These are phyloP conservation scores for Nothophytophthora sp. DNA, from an alignment of 352 stramenopile genomes.

Conservation along the genomic window DNA sequence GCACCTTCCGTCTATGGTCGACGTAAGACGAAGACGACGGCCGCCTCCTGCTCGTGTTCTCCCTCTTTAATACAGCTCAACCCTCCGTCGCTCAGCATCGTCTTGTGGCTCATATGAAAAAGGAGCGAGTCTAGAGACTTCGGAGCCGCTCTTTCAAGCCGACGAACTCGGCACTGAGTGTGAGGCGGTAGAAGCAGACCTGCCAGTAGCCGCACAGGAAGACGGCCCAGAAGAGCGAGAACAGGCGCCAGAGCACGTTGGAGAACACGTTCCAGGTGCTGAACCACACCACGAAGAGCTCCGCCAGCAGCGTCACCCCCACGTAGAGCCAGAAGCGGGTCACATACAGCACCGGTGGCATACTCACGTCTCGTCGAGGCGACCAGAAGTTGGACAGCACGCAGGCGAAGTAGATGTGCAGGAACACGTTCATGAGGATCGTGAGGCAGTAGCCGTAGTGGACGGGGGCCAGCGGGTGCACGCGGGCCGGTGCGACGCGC, in stretches of 20 bases:
- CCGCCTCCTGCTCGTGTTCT: conserved; percentile 3
- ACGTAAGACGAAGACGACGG: conserved; percentile 21
- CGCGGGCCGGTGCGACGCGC: conserved; percentile 56
- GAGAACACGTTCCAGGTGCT: conserved; percentile 80
- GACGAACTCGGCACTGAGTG: conserved; percentile 68
- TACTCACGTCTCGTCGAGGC: conserved; percentile 44
- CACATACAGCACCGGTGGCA: conserved; percentile 75
- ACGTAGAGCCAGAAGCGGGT: conserved; percentile 75
- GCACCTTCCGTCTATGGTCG: conserved; percentile 92
- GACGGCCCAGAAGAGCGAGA: conserved; percentile 55
- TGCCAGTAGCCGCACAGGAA: conserved; percentile 64
- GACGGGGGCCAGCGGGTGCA: conserved; percentile 72
- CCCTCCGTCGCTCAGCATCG: conserved; percentile 2
- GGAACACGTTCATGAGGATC: conserved; percentile 79
- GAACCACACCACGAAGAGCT: conserved; percentile 78
- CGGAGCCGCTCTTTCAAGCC: conserved; percentile 81
- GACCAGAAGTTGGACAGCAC: conserved; percentile 85
- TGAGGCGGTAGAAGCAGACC: conserved; percentile 68
- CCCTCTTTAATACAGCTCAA: conserved; percentile 19
- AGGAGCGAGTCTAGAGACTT: conserved; percentile 44
- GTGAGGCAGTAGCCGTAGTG: conserved; percentile 77
- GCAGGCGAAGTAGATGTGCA: conserved; percentile 76
- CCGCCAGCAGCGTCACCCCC: conserved; percentile 36
- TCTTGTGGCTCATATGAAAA: not conserved
- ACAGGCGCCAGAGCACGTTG: conserved; percentile 76